phyloP scores from a whole-genome alignment of 2,329 filamentous ascomycete genomes.

The Colletotrichum melonis region DNA sequence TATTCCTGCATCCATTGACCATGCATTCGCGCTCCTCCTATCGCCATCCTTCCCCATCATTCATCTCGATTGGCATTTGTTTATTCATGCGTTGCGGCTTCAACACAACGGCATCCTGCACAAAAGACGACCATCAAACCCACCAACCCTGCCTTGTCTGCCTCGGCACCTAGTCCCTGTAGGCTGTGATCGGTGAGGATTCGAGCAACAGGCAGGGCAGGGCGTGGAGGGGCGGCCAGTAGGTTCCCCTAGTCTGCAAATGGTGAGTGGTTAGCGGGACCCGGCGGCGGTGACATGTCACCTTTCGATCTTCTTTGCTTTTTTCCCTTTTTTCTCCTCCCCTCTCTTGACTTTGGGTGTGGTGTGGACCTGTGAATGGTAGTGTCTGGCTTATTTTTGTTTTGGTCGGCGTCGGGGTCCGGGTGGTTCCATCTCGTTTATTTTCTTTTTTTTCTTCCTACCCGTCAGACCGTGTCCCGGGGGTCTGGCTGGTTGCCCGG shows the following conservation, averaged over 20 bases:
- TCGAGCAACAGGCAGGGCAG: too few species aligned
- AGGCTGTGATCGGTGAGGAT: background rate
- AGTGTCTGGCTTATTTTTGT: slow-evolving; percentile 7
- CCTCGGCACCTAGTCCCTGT: slow-evolving; percentile 10
- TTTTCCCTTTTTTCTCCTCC: slow-evolving; percentile 15
- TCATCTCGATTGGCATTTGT: slow-evolving; percentile 35
- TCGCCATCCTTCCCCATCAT: slow-evolving; percentile 1
- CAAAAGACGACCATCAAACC: slow-evolving; percentile 7
- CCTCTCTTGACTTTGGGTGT: background rate
- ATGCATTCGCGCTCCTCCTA: background rate
- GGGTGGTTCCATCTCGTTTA: background rate
- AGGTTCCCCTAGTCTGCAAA: background rate
- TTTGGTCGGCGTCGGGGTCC: slow-evolving; percentile 12
- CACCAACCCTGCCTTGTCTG: background rate
- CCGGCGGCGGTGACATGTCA: slow-evolving; percentile 16
- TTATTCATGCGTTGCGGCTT: slow-evolving; percentile 29
- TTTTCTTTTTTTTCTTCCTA: background rate
- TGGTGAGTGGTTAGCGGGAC: background rate
- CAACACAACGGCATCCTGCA: background rate
- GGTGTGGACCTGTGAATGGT: too few species aligned
- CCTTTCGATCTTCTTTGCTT: background rate
- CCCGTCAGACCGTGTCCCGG: background rate
- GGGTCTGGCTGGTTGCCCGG: slow-evolving; percentile 25
- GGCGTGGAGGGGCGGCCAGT: background rate
- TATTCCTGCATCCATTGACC: background rate